Evolutionary conservation across 108 stramenopile genomes (phyloP), one percentile per base, ranked within the genome.

Genomic region (Pseudonitzschia pungens): DNA sequence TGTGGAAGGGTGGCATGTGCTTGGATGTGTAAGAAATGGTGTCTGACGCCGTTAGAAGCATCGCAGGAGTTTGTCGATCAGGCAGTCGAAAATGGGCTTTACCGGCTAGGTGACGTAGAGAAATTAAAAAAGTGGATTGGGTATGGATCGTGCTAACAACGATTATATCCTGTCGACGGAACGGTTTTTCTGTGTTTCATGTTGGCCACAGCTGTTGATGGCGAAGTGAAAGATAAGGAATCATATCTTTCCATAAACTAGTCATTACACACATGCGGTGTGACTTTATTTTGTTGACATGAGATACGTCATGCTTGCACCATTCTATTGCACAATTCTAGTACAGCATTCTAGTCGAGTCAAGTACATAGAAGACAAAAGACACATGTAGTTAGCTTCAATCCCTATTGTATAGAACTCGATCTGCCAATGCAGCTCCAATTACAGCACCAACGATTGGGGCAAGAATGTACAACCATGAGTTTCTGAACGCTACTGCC

Each of bases 401-500:
- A 58, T 62, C 60, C 16, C 70, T 69, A 1, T 45, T 50, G 53
- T 78, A 83, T 29, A 86, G 65, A 18, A 86, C 71, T 64, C 68
- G 68, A 43, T 86, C 85, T 15, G 80, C 85, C 31, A 83, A 15
- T n/a, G 29, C 65, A 5, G 79, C 87, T 22, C 87, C 87, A 42
- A 83, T 27, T 22, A 74, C 42, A 6, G 87, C 87, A 43, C 87
- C 87, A 45, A 85, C 44, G 14, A 83, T 54, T 2, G 87, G 87
- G 14, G 72, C 87, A 28, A 86, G 5, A 43, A 81, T 76, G 72
- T 89, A 89, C 20, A 89, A 57, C 87, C 87, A 89, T 70, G 70
- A 81, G 41, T 81, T 83, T 62, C 73, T 71, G 59, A 82, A 81
- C n/a, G 81, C 84, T 42, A 86, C 70, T 14, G 57, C 72, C 28